Percentiles rank a stretch among this genome's conserved stretches.
phyloP scores from a whole-genome alignment of 2,329 filamentous ascomycete genomes.

The Aspergillus sp. region DNA sequence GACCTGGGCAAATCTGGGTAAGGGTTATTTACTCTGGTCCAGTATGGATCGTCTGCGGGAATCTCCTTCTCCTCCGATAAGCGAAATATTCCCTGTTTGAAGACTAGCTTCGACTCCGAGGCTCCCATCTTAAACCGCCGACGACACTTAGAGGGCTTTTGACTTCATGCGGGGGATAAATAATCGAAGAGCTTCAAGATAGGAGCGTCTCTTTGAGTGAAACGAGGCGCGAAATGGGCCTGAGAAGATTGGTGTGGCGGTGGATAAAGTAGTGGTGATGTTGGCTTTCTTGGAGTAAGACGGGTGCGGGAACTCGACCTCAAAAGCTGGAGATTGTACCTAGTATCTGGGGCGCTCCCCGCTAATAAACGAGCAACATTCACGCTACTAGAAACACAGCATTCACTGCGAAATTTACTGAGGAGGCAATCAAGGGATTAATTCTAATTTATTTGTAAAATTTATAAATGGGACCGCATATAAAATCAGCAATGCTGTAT shows the following conservation, averaged over 20 bases:
- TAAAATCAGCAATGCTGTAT: conserved; percentile 3
- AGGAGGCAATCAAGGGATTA: neutral
- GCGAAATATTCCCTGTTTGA: conserved; percentile 97
- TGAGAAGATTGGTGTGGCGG: conserved; percentile 8
- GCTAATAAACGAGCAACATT: neutral
- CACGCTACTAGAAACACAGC: conserved; percentile 1
- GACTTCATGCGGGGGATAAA: conserved; percentile 25
- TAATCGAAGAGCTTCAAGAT: neutral
- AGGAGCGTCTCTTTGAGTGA: neutral
- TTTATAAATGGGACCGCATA: neutral
- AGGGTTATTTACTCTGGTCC: conserved; percentile 68
- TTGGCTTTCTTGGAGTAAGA: conserved; percentile 18
- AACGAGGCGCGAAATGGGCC: neutral
- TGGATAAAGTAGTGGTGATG: conserved; percentile 18
- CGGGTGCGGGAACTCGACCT: conserved; percentile 19
- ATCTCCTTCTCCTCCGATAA: conserved; percentile 91
- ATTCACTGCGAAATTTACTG: neutral
- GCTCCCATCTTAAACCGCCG: conserved; percentile 71
- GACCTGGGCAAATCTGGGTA: neutral
- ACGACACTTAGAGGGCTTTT: conserved; percentile 24
- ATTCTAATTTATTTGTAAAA: neutral
- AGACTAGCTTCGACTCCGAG: conserved; percentile 97
- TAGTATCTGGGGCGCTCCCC: neutral
- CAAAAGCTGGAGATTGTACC: conserved; percentile 10
- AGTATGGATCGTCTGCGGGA: conserved; percentile 83